Base-by-base conservation (phyloP, 2,329 filamentous ascomycete species). In the Aspergillus piperis region DNA sequence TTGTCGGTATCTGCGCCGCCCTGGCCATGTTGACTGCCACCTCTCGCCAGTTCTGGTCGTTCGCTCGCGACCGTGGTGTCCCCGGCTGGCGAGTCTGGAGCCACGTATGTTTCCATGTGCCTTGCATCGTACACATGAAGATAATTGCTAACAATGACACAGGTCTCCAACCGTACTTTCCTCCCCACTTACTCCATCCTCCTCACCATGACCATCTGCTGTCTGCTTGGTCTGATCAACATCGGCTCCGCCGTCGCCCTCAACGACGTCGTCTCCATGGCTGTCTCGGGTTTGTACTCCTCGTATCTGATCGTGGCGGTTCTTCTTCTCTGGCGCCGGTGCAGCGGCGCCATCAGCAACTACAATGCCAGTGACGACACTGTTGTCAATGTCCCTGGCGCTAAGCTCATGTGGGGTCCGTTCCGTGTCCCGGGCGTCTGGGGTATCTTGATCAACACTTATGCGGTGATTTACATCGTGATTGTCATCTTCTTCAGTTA, bases 401-500 rank as follows among this genome's bases (percentile, higher is more conserved):
- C 68, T 3, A 66, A 68, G 51, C 63, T 73, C 23, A 67, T 70
- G 23, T 73, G 71, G 71, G 71, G 71, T 0, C 71, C 69, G 0
- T 72, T 72, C 57, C 69, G 66, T n/a, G 44, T 71, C 0, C 66
- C 67, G 1, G 68, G 70, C 0, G 62, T 70, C n/a, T 76, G 64
- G 52, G 81, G 82, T 0, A 69, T 80, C 2, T 58, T 72, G 1
- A 67, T 83, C 58, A 83, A 83, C 57, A 50, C 71, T 5, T 80
- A 75, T 59, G 78, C 79, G 0, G 69, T 82, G 13, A 42, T 73
- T 4, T 85, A 81, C 64, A 73, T 81, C n/a, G 66, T 75, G 1
- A 75, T 81, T 47, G 74, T 80, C 3, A 77, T 82, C 57, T 73
- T 83, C 59, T 82, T 83, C 64, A 74, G 75, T 49, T 82, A 82